phyloP scores from a whole-genome alignment of 345 rosid genomes.

The Citrus reticulata region DNA sequence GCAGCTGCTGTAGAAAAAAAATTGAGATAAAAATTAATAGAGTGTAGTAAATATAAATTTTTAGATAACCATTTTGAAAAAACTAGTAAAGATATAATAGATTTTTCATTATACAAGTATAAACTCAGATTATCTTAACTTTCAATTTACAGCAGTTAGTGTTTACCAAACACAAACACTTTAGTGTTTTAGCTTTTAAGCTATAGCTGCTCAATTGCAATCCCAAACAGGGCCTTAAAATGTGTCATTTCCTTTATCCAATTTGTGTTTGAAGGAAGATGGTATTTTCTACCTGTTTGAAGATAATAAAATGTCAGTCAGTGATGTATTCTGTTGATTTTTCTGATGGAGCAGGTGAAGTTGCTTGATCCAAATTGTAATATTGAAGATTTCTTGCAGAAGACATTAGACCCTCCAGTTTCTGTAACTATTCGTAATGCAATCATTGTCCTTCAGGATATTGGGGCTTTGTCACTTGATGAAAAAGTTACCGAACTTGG shows the following conservation, averaged over 20 bases:
- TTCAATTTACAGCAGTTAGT: too few species aligned
- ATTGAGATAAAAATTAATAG: too few species aligned
- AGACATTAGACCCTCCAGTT: constrained; percentile 87
- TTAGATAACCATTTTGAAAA: too few species aligned
- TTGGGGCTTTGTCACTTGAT: constrained; percentile 76
- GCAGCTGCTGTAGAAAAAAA: too few species aligned
- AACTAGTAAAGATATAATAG: too few species aligned
- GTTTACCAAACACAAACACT: too few species aligned
- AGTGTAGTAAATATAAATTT: too few species aligned
- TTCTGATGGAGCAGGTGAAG: constrained; percentile 55
- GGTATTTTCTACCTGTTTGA: background rate
- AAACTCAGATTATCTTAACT: too few species aligned
- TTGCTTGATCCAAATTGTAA: constrained; percentile 69
- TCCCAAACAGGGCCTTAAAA: background rate
- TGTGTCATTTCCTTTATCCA: background rate
- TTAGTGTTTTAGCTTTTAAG: too few species aligned
- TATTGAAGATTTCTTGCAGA: constrained; percentile 65
- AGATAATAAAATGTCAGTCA: background rate
- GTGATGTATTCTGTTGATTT: constrained; percentile 20
- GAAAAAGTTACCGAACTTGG: constrained; percentile 88
- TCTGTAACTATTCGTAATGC: constrained; percentile 70
- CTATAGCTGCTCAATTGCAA: too few species aligned
- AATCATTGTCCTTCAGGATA: constrained; percentile 65
- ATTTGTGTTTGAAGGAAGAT: background rate
- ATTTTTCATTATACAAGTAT: too few species aligned